Evolutionary conservation across 352 stramenopile genomes (phyloP).

Genomic region (Peronospora belbahrii): DNA sequence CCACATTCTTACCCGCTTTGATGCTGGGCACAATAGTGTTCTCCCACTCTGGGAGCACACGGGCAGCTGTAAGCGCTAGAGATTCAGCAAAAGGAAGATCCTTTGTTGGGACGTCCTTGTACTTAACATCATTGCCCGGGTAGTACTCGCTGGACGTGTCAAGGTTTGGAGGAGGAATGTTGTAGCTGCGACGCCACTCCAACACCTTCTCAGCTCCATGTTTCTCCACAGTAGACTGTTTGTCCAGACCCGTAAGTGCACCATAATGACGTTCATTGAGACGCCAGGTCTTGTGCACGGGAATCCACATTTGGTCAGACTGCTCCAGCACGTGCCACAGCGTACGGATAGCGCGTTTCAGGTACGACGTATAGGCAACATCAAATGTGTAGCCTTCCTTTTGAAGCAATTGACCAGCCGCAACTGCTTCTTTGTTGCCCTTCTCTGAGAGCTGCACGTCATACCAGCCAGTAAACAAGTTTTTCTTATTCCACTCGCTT

Average conservation of each 20-base stretch:
- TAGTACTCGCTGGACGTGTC: slow-evolving; percentile 89
- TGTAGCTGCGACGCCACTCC: slow-evolving; percentile 96
- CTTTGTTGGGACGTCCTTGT: slow-evolving; percentile 76
- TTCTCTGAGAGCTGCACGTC: slow-evolving; percentile 89
- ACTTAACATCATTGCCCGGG: slow-evolving; percentile 88
- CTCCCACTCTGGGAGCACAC: slow-evolving; percentile 89
- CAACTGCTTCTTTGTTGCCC: slow-evolving; percentile 87
- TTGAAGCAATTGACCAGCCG: slow-evolving; percentile 84
- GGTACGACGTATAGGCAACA: slow-evolving; percentile 91
- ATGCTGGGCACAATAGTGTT: slow-evolving; percentile 88
- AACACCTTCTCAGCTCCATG: slow-evolving; percentile 90
- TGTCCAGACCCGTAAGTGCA: slow-evolving; percentile 87
- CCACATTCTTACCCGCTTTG: slow-evolving; percentile 89
- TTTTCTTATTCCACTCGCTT: slow-evolving; percentile 92
- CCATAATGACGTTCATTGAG: slow-evolving; percentile 90
- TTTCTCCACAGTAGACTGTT: slow-evolving; percentile 86
- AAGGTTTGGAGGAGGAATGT: slow-evolving; percentile 93
- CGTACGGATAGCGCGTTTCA: slow-evolving; percentile 93
- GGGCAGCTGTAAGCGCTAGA: slow-evolving; percentile 89
- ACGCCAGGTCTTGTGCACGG: slow-evolving; percentile 90
- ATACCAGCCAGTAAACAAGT: slow-evolving; percentile 92
- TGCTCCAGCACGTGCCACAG: slow-evolving; percentile 92
- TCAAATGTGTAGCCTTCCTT: slow-evolving; percentile 92
- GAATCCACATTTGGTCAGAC: slow-evolving; percentile 92
- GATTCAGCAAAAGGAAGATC: slow-evolving; percentile 90